Evolutionary conservation across 352 stramenopile species (phyloP).

Genomic region (Phytophthora fragariaefolia): DNA sequence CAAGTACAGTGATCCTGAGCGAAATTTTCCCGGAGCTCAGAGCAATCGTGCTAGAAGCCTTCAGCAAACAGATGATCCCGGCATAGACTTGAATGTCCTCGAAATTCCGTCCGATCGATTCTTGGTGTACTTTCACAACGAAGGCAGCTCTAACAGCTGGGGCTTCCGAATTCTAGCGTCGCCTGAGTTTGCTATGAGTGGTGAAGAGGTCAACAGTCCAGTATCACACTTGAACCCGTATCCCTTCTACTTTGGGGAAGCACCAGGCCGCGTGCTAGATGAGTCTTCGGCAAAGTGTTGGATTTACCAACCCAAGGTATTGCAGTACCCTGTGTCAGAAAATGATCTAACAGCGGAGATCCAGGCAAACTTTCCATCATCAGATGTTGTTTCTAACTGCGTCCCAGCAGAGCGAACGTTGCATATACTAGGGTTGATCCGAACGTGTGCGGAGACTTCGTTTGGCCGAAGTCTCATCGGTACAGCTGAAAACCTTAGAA

Average conservation of each 20-base stretch:
- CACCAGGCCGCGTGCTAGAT: constrained; percentile 56
- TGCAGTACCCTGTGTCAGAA: constrained; percentile 54
- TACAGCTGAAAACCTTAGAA: constrained; percentile 63
- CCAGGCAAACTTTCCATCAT: constrained; percentile 51
- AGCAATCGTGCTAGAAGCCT: constrained; percentile 52
- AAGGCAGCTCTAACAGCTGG: constrained; percentile 60
- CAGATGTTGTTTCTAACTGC: constrained; percentile 23
- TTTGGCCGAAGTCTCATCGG: constrained; percentile 63
- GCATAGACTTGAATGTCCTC: constrained; percentile 38
- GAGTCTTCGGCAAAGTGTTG: constrained; percentile 63
- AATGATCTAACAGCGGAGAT: constrained; percentile 61
- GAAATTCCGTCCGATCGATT: constrained; percentile 76
- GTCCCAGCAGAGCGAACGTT: constrained; percentile 63
- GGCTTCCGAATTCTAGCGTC: constrained; percentile 70
- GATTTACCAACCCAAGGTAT: constrained; percentile 62
- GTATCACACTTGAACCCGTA: constrained; percentile 54
- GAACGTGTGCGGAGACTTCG: constrained; percentile 60
- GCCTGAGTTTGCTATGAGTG: constrained; percentile 43
- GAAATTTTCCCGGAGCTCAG: constrained; percentile 76
- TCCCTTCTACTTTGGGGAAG: constrained; percentile 77
- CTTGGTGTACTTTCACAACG: constrained; percentile 79
- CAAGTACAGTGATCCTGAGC: constrained; percentile 74
- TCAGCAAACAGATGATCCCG: constrained; percentile 25
- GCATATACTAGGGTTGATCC: constrained; percentile 68
- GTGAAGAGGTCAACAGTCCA: constrained; percentile 9